Percentiles rank a stretch among this genome's conserved stretches.
Evolutionary conservation across 1,139 yeast genomes (phyloP).

Genomic region (Lodderomyces theae): DNA sequence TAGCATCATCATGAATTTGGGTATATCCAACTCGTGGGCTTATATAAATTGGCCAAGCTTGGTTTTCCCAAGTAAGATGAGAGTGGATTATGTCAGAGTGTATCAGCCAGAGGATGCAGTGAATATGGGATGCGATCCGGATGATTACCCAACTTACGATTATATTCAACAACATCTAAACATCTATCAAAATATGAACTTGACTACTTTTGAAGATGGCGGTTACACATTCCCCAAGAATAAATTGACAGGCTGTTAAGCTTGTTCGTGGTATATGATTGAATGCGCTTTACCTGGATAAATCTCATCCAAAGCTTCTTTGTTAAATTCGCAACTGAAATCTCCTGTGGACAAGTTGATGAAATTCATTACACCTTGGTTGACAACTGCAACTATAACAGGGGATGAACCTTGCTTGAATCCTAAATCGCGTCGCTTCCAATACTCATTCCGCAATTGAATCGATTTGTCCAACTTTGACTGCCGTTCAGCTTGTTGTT

Average conservation of each 20-base stretch:
- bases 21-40: constrained; percentile 79
- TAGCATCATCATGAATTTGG: constrained; percentile 74
- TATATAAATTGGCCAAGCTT: constrained; percentile 75
- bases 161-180: constrained; percentile 63
- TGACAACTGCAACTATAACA: constrained; percentile 61
- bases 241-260: constrained; percentile 20
- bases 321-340: constrained; percentile 34
- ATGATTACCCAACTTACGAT: constrained; percentile 66
- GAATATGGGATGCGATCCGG: constrained; percentile 72
- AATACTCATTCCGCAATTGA: constrained; percentile 26
- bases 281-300: constrained; percentile 14
- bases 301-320: constrained; percentile 15
- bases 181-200: constrained; percentile 63
- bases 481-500: constrained; percentile 26
- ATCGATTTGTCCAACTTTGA: constrained; percentile 24
- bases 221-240: constrained; percentile 65
- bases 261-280: constrained; percentile 12
- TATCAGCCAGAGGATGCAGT: constrained; percentile 62
- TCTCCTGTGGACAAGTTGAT: constrained; percentile 57
- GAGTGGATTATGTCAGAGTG: constrained; percentile 72
- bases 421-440: constrained; percentile 26
- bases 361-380: constrained; percentile 71
- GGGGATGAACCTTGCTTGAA: constrained; percentile 46
- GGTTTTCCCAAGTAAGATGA: constrained; percentile 63
- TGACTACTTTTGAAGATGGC: constrained; percentile 64